These are phyloP conservation scores for Penicillium desertorum DNA, from an alignment of 495 filamentous ascomycete species.

Conservation along the genomic window DNA sequence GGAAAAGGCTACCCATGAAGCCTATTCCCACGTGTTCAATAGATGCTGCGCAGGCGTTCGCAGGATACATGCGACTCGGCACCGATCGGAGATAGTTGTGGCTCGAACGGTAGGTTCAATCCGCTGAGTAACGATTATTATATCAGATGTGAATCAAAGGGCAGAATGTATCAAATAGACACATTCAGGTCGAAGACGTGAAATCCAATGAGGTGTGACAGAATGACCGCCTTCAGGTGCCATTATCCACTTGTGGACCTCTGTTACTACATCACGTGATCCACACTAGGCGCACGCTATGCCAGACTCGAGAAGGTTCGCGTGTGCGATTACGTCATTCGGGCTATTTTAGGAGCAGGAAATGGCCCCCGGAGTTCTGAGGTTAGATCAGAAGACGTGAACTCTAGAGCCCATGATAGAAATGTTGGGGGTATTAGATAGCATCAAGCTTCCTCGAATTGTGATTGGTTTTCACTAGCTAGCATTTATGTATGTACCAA, in stretches of 20 bases:
- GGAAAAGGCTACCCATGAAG: not conserved
- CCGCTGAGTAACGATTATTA: not conserved
- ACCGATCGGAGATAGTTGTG: not conserved
- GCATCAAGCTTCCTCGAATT: not conserved
- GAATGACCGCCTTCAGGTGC: constrained; percentile 5
- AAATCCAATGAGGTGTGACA: not conserved
- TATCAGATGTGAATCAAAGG: not conserved
- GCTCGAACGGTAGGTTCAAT: not conserved
- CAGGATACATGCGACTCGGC: not conserved
- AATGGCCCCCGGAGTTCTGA: not conserved
- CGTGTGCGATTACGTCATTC: not conserved
- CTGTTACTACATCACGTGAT: constrained; percentile 4
- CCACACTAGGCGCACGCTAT: not conserved
- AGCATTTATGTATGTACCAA: not conserved
- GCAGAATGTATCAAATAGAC: not conserved
- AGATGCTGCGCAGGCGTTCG: not conserved
- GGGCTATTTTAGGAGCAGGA: not conserved
- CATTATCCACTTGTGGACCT: constrained; percentile 6
- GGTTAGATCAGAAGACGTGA: not conserved
- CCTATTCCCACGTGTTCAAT: constrained; percentile 6
- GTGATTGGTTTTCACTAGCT: not conserved
- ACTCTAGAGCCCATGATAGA: not conserved
- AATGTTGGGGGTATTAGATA: not conserved
- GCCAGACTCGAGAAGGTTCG: not conserved
- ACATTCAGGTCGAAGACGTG: not conserved